Evolutionary conservation across 2,329 filamentous ascomycete species (phyloP).

Genomic region (Trichoderma brevicompactum): DNA sequence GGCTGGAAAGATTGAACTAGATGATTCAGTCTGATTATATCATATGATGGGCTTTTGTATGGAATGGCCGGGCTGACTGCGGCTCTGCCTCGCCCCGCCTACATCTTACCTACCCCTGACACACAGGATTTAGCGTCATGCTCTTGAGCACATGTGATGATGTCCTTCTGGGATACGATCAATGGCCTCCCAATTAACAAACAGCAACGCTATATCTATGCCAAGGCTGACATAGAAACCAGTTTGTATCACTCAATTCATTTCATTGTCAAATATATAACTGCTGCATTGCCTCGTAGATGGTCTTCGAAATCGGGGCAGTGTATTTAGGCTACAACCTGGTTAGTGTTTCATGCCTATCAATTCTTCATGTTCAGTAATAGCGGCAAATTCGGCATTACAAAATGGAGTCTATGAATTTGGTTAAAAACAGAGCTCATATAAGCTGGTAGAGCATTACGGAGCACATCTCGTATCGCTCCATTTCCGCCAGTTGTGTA

Average conservation of each 20-base stretch:
- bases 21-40: not conserved
- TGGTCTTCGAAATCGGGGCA: not conserved
- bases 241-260: fast-evolving
- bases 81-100: constrained; percentile 21
- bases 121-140: constrained; percentile 11
- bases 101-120: not conserved
- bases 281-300: no score
- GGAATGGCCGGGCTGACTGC: constrained; percentile 12
- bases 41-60: not conserved
- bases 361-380: no score
- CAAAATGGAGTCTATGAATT: no score
- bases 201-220: no score
- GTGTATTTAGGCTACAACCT: not conserved
- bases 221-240: not conserved
- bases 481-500: no score
- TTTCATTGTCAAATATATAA: not conserved
- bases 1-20: no score
- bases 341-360: no score
- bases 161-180: not conserved
- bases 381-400: no score
- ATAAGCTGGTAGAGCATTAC: no score
- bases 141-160: not conserved
- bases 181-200: no score
- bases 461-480: no score
- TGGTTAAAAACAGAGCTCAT: no score